Percentiles rank a stretch among this genome's conserved stretches.
Evolutionary conservation across 176 grass and related monocot species (phyloP).

Genomic region (Phragmites australis): DNA sequence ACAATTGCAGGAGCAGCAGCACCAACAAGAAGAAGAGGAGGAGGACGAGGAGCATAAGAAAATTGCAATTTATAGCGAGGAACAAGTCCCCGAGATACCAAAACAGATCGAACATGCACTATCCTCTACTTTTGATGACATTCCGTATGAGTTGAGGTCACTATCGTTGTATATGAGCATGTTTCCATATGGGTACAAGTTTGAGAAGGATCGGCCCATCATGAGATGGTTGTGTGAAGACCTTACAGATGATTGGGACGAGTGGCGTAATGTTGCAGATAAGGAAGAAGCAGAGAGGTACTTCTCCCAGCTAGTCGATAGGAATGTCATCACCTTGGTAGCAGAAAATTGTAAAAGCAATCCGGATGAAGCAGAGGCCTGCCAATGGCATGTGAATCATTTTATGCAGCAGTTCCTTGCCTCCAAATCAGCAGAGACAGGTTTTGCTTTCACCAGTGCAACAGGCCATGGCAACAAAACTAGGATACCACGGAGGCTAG

Average conservation of each 20-base stretch:
- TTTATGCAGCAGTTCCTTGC: not conserved
- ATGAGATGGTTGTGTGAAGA: not conserved
- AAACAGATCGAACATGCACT: not conserved
- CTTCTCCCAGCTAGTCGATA: not conserved
- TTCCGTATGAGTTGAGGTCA: not conserved
- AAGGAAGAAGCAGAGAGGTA: not conserved
- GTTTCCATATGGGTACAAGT: not conserved
- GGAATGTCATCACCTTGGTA: not conserved
- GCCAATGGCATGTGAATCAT: not conserved
- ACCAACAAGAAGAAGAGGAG: too few species aligned
- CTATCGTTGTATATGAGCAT: not conserved
- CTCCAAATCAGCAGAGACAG: not conserved
- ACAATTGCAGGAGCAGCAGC: too few species aligned
- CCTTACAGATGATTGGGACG: too few species aligned
- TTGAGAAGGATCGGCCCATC: not conserved
- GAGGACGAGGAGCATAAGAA: not conserved
- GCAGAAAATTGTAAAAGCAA: too few species aligned
- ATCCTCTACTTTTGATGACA: not conserved
- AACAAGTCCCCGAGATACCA: not conserved
- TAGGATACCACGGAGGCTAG: not conserved
- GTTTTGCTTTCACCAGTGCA: not conserved
- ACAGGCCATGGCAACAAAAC: too few species aligned
- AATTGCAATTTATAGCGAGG: not conserved
- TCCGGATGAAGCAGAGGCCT: not conserved
- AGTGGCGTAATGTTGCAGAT: too few species aligned